Evolutionary conservation across 257 asterid species (phyloP), one percentile per base, ranked within the genome.

Genomic region (Echites panduratus): DNA sequence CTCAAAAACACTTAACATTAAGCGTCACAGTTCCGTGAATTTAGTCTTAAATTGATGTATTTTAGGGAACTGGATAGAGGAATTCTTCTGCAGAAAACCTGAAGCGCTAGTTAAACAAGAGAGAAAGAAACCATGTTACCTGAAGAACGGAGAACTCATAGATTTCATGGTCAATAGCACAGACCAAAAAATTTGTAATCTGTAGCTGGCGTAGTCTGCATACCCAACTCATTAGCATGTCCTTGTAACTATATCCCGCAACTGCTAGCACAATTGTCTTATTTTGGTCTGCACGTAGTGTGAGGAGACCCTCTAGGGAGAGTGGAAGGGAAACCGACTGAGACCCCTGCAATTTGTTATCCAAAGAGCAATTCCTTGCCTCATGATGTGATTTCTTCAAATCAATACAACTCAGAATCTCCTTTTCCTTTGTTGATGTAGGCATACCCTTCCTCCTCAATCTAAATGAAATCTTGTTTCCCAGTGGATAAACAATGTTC

Each of bases 161-260:
- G 65, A 86, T 75, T 76, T 94, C 93, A 43, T 81, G 79, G 54
- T 94, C 97, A 76, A 91, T 93, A 65, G 97, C 97, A 73, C 92
- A 85, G 73, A 91, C 89, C 82, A 94, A 83, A 53, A 86, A 91
- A 79, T 91, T 91, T 4, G 71, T 76, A 16, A 94, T 76, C 80
- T 76, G 82, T 45, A 94, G 96, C 75, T 72, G 85, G 52, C 83
- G 83, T 49, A 88, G 85, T 80, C 93, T 84, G 84, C 99, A 94
- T 7, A 84, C 88, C 99, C 99, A 94, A 79, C 98, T 94, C 99
- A 94, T 94, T 58, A 91, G 82, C 97, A 92, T 88, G 77, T 95
- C 98, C 82, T 90, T 88, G 75, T 95, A 95, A 72, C 90, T 95
- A 76, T 84, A 82, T 71, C 97, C 98, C 75, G 96, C 98, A 84